These are phyloP conservation scores for Debaryomyces psychrophilus DNA, from an alignment of 1,139 yeast genomes.

Conservation along the genomic window DNA sequence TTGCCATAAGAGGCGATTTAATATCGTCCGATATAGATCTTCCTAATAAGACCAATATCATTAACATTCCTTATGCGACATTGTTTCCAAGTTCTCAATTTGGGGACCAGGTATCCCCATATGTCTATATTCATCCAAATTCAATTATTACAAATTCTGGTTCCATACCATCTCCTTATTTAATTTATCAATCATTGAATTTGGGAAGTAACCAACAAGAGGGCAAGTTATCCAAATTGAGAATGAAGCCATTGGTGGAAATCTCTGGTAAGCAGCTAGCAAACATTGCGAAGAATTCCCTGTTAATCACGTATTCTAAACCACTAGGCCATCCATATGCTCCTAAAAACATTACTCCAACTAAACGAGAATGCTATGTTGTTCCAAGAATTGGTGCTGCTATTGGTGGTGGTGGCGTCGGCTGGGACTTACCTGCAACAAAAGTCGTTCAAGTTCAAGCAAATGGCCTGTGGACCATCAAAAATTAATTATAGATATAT, in stretches of 20 bases:
- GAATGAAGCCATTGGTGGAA: conserved; percentile 79
- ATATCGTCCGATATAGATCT: conserved; percentile 64
- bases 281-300: conserved; percentile 73
- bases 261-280: conserved; percentile 74
- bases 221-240: conserved; percentile 45
- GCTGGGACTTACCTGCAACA: conserved; percentile 90
- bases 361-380: conserved; percentile 83
- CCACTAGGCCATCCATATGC: conserved; percentile 92
- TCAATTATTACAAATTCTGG: conserved; percentile 62
- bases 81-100: conserved; percentile 55
- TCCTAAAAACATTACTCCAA: conserved; percentile 64
- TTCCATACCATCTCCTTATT: conserved; percentile 70
- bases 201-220: conserved; percentile 42
- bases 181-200: conserved; percentile 70
- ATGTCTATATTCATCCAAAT: conserved; percentile 75
- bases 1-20: conserved; percentile 82
- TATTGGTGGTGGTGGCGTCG: conserved; percentile 80
- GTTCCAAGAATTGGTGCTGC: conserved; percentile 89
- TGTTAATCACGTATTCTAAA: conserved; percentile 80
- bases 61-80: conserved; percentile 74
- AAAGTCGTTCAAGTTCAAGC: conserved; percentile 72
- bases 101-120: conserved; percentile 50
- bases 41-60: conserved; percentile 60
- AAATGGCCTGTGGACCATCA: conserved; percentile 62
- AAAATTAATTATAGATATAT: conserved; percentile 17